phyloP scores from a whole-genome alignment of 768 basidiomycete species.

The Termitomyces bulborhizus region DNA sequence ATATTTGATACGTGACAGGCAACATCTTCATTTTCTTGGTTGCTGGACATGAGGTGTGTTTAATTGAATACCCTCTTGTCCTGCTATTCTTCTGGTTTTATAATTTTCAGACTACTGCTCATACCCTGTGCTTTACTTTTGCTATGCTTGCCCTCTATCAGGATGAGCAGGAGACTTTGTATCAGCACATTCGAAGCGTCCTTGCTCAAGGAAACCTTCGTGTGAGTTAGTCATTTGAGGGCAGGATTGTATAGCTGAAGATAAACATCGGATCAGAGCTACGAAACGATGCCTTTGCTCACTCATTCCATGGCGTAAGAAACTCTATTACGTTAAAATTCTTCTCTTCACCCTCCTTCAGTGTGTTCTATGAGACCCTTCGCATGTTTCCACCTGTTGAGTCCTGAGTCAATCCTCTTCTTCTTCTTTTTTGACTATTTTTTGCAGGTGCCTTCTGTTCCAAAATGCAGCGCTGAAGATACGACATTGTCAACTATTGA shows the following conservation, averaged over 20 bases:
- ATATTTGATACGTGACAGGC: slow-evolving; percentile 16
- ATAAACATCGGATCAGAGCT: slow-evolving; percentile 20
- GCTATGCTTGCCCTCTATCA: slow-evolving; percentile 36
- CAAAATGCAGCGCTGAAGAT: slow-evolving; percentile 42
- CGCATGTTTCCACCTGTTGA: slow-evolving; percentile 41
- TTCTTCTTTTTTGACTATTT: background rate
- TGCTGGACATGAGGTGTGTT: slow-evolving; percentile 54
- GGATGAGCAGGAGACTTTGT: slow-evolving; percentile 37
- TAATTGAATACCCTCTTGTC: background rate
- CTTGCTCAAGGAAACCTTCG: slow-evolving; percentile 24
- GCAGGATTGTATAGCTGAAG: background rate
- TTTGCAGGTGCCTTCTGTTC: slow-evolving; percentile 31
- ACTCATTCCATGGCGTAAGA: slow-evolving; percentile 33
- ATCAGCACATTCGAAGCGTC: slow-evolving; percentile 28
- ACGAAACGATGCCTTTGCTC: slow-evolving; percentile 33
- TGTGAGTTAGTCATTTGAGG: slow-evolving; percentile 14
- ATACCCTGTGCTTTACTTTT: slow-evolving; percentile 31
- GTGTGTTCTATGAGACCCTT: slow-evolving; percentile 45
- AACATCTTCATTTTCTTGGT: slow-evolving; percentile 50
- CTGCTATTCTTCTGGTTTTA: background rate
- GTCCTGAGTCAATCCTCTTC: background rate
- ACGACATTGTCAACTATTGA: slow-evolving; percentile 31
- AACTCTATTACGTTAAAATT: background rate
- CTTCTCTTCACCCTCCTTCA: slow-evolving; percentile 12
- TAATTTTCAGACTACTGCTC: slow-evolving; percentile 28